Evolutionary conservation across 2,329 filamentous ascomycete species (phyloP).

Genomic region (Daldinia sp.): DNA sequence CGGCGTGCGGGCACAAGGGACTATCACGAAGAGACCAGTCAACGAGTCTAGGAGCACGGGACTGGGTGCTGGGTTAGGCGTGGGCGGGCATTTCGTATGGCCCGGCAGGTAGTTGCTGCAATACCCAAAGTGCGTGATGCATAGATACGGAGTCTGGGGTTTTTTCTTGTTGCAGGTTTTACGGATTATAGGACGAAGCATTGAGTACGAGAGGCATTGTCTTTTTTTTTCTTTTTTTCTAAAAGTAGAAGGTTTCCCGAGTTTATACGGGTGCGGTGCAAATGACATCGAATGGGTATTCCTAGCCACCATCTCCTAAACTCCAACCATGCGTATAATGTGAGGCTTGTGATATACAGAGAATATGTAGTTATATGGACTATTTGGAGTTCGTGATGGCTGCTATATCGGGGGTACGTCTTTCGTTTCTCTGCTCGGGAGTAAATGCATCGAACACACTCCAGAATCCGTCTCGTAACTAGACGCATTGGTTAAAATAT

Average conservation of each 20-base stretch:
- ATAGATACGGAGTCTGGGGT: slow-evolving; percentile 24
- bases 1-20: slow-evolving; percentile 80
- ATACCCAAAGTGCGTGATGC: background rate
- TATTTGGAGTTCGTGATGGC: slow-evolving; percentile 26
- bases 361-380: slow-evolving; percentile 11
- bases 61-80: slow-evolving; percentile 60
- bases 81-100: slow-evolving; percentile 69
- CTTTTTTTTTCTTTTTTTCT: too few species aligned
- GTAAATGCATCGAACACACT: slow-evolving; percentile 45
- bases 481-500: background rate
- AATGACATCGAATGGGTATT: slow-evolving; percentile 42
- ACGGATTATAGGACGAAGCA: slow-evolving; percentile 26
- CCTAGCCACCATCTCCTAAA: slow-evolving; percentile 43
- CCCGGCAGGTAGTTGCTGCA: slow-evolving; percentile 39
- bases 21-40: slow-evolving; percentile 79
- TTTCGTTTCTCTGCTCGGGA: slow-evolving; percentile 41
- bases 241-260: slow-evolving; percentile 12
- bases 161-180: slow-evolving; percentile 27
- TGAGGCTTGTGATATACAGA: slow-evolving; percentile 28
- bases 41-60: slow-evolving; percentile 68
- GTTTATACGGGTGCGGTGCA: slow-evolving; percentile 21
- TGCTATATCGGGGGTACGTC: slow-evolving; percentile 33
- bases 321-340: slow-evolving; percentile 46
- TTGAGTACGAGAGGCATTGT: slow-evolving; percentile 22
- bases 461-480: slow-evolving; percentile 54